Base-by-base conservation (phyloP, 2,329 filamentous ascomycete genomes). In the Emydomyces testavorans region DNA sequence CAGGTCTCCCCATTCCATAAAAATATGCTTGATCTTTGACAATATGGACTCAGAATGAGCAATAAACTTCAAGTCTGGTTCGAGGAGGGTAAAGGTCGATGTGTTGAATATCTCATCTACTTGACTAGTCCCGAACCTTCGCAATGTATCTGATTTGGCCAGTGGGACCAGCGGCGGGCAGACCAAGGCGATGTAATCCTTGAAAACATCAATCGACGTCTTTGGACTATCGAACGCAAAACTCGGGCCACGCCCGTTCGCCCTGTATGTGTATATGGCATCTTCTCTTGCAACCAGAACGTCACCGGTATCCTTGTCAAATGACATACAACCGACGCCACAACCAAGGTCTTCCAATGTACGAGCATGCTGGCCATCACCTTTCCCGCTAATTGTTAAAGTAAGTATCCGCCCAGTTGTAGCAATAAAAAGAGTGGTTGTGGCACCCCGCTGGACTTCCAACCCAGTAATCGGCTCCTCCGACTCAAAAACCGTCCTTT, bases 391-490 rank as follows among this genome's bases (percentile, higher is more conserved):
- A 53, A 96, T 86, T 2, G 85, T 78, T 39, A 98, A 72, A 49
- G 87, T 94, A 55, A 94, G 71, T 49, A 98, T 87, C 37, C 87
- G 80, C 24, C 80, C 83, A 0, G 89, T 95, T 0, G 92, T 98
- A 2, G 89, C 85, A 48, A 98, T 85, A 63, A 94, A 96, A 0
- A 98, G 73, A 0, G 84, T 90, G 1, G 85, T 92, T 35, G 73
- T 72, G 39, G 69, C 69, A 4, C 76, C 75, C 57, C 75, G 72
- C 38, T 79, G 70, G 52, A 94, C 83, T 60, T 92, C 84, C 11
- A 98, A 80, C 1, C 89, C 90, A 0, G 92, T 98, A 7, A 98
- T 81, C 0, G 92, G 93, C 63, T 98, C 92, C 58, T 96, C 89
- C 0, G 89, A 94, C 62, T 98, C 92, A 67, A 94, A 92, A 7